These are phyloP conservation scores for Hordeum marinum DNA, from an alignment of 176 grass and related monocot genomes.

Conservation along the genomic window DNA sequence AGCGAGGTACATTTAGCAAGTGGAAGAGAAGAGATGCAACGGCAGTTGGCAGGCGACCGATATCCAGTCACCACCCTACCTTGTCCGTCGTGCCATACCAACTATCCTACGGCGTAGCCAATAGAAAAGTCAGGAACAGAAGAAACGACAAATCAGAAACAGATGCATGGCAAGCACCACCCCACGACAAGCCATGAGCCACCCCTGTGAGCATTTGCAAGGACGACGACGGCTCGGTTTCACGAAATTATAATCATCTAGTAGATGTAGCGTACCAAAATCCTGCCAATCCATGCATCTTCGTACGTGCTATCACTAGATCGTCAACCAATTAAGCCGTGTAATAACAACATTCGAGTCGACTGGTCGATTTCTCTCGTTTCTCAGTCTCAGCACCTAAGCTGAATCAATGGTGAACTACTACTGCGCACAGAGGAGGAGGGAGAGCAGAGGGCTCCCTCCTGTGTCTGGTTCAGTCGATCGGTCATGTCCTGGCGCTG, in stretches of 20 bases:
- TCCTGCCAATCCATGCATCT: no score
- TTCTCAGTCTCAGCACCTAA: not conserved
- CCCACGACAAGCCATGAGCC: not conserved
- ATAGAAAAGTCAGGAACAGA: not conserved
- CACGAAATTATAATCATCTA: not conserved
- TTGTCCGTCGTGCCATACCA: not conserved
- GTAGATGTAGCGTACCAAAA: no score
- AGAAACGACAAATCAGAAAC: conserved; percentile 12
- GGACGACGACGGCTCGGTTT: no score
- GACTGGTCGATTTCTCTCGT: not conserved
- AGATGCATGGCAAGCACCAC: not conserved
- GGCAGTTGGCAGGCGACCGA: not conserved
- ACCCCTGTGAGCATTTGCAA: no score
- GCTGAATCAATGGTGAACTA: conserved; percentile 10
- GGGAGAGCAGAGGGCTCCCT: no score
- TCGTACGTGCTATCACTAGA: not conserved
- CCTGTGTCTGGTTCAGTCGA: no score
- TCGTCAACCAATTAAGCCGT: not conserved
- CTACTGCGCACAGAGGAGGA: no score
- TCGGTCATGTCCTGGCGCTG: not conserved
- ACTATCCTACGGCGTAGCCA: not conserved
- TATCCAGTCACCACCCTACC: not conserved
- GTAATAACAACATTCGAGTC: not conserved
- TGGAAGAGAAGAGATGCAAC: not conserved
- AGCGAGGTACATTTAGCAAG: not conserved